Percentiles rank a stretch among this genome's conserved stretches.
Evolutionary conservation across 2,329 filamentous ascomycete species (phyloP).

Genomic region (Colletotrichum brevisporum): DNA sequence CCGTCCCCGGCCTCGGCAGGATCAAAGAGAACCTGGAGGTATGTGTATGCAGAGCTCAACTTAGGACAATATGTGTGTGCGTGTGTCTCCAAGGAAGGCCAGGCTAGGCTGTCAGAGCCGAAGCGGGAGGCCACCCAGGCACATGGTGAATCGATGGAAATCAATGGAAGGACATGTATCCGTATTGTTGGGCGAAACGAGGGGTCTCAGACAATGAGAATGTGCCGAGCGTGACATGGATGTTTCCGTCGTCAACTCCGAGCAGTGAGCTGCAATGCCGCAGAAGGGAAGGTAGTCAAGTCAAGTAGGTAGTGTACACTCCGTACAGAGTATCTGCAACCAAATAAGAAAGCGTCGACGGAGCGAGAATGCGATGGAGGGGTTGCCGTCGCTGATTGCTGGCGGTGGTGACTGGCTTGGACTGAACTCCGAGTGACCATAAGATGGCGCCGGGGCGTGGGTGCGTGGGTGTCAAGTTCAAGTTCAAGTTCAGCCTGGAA

Average conservation of each 20-base stretch:
- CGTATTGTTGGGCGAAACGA: conserved; percentile 21
- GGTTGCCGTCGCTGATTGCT: background rate
- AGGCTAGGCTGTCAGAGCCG: background rate
- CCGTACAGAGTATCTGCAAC: conserved; percentile 4
- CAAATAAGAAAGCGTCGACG: background rate
- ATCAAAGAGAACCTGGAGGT: conserved; percentile 26
- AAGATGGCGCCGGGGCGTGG: background rate
- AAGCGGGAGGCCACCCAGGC: conserved; percentile 14
- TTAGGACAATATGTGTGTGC: background rate
- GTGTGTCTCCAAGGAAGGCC: conserved; percentile 1
- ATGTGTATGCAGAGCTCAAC: conserved; percentile 35
- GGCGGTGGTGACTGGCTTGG: conserved; percentile 18
- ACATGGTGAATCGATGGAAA: conserved; percentile 31
- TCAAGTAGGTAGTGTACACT: no score
- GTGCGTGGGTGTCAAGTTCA: conserved; percentile 4
- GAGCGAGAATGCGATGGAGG: conserved; percentile 4
- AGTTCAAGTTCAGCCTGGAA: no score
- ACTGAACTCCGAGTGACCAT: conserved; percentile 25
- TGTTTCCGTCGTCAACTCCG: conserved; percentile 27
- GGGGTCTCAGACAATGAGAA: conserved; percentile 31
- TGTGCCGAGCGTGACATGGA: conserved; percentile 26
- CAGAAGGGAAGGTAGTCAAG: background rate
- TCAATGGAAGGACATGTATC: conserved; percentile 25
- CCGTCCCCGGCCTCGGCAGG: conserved; percentile 36
- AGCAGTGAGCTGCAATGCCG: conserved; percentile 2